phyloP scores from a whole-genome alignment of 2,329 filamentous ascomycete genomes.

The Falciphora oryzae region DNA sequence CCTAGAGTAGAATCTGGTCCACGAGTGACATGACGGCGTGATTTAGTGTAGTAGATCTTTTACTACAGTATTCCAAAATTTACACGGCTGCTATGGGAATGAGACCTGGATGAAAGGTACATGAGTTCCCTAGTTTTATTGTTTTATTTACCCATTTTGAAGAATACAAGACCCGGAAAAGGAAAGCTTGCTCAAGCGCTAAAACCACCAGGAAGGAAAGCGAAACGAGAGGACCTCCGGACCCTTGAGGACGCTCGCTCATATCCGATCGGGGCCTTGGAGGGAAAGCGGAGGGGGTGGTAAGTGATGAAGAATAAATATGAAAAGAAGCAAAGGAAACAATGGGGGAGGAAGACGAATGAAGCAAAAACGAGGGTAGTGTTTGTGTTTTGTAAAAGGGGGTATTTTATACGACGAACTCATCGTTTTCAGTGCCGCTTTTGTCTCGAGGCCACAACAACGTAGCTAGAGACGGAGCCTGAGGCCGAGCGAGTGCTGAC shows the following conservation, averaged over 20 bases:
- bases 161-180: not conserved
- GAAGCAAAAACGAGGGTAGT: not conserved
- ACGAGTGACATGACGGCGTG: no score
- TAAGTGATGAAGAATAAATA: not conserved
- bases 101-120: no score
- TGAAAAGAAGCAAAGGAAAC: not conserved
- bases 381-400: not conserved
- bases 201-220: not conserved
- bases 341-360: not conserved
- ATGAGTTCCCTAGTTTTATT: not conserved
- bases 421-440: no score
- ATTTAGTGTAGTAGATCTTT: no score
- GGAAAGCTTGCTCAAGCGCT: not conserved
- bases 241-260: not conserved
- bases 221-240: not conserved
- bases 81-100: no score
- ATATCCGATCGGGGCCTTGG: no score
- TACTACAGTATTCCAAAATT: no score
- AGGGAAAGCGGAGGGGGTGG: not conserved
- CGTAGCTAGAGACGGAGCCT: no score
- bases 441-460: no score
- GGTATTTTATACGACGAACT: no score
- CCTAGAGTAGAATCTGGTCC: not conserved
- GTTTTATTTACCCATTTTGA: not conserved
- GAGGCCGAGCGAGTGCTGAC: not conserved